These are phyloP conservation scores for Ophiostoma novo-ulmi DNA, from an alignment of 2,329 filamentous ascomycete species.

Conservation along the genomic window DNA sequence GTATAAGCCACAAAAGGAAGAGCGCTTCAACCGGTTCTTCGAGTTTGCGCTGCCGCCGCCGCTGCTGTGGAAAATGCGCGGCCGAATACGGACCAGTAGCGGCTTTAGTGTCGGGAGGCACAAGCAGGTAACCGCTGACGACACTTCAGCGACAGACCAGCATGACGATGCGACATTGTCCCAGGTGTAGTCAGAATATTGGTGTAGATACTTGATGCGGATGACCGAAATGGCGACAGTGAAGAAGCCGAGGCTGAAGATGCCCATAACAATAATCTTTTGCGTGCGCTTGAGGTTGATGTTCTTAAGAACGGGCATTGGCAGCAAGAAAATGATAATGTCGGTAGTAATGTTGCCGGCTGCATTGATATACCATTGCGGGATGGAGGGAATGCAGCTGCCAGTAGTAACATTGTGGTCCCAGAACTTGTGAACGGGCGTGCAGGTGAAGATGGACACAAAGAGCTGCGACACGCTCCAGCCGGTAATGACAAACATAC, in stretches of 20 bases:
- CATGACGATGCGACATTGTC: conserved; percentile 37
- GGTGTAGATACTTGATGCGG: conserved; percentile 36
- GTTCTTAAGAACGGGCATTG: conserved; percentile 34
- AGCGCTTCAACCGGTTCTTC: background rate
- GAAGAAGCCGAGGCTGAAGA: conserved; percentile 39
- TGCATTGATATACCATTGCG: conserved; percentile 37
- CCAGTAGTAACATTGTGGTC: conserved; percentile 27
- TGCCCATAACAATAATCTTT: conserved; percentile 31
- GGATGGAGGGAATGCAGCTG: conserved; percentile 34
- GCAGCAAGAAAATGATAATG: conserved; percentile 36
- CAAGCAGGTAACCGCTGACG: conserved; percentile 36
- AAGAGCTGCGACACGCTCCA: conserved; percentile 19
- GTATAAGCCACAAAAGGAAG: conserved; percentile 2
- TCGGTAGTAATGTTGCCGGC: conserved; percentile 39
- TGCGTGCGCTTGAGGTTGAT: conserved; percentile 29
- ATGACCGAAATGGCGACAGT: conserved; percentile 39
- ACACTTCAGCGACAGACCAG: conserved; percentile 38
- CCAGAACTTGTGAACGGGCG: conserved; percentile 37
- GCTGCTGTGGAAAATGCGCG: background rate
- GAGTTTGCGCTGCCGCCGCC: background rate
- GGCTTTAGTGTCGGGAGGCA: conserved; percentile 37
- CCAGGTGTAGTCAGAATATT: conserved; percentile 36
- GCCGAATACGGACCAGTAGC: conserved; percentile 24
- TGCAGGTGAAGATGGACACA: conserved; percentile 34
- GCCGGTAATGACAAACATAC: background rate